These are phyloP conservation scores for Nadsonia commutata DNA, from an alignment of 1,139 yeast genomes.

Conservation along the genomic window DNA sequence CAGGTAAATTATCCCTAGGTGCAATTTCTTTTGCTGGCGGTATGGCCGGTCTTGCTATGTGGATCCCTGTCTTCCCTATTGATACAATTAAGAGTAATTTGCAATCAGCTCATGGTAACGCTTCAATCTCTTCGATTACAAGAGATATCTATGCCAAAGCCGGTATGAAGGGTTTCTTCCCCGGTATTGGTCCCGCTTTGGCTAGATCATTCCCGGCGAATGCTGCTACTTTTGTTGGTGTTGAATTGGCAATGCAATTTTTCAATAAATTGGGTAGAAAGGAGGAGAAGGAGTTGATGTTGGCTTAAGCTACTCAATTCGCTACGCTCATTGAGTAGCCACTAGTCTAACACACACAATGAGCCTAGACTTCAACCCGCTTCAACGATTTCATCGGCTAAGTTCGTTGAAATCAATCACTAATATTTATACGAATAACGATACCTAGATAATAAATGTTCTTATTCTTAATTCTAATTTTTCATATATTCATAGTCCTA, in stretches of 20 bases:
- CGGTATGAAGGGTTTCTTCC: conserved; percentile 88
- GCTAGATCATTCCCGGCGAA: conserved; percentile 95
- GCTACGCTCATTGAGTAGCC: too few relatives aligned
- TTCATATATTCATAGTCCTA: too few relatives aligned
- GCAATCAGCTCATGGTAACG: conserved; percentile 46
- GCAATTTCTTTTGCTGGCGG: conserved; percentile 90
- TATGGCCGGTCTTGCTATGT: conserved; percentile 89
- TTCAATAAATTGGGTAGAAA: too few relatives aligned
- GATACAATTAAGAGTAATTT: conserved; percentile 88
- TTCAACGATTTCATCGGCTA: too few relatives aligned
- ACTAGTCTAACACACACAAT: too few relatives aligned
- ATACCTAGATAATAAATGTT: too few relatives aligned
- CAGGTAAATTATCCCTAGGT: conserved; percentile 36
- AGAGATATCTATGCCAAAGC: conserved; percentile 48
- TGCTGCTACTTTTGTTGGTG: conserved; percentile 95
- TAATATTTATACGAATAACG: too few relatives aligned
- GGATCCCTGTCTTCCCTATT: conserved; percentile 91
- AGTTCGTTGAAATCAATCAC: too few relatives aligned
- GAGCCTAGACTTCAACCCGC: too few relatives aligned
- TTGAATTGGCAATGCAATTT: conserved; percentile 68
- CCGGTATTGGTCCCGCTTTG: conserved; percentile 92
- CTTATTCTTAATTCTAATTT: too few relatives aligned
- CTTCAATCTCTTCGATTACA: conserved; percentile 55
- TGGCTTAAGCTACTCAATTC: too few relatives aligned
- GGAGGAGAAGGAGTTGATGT: too few relatives aligned